Evolutionary conservation across 2,329 filamentous ascomycete species (phyloP).

Genomic region (Clarireedia paspali): DNA sequence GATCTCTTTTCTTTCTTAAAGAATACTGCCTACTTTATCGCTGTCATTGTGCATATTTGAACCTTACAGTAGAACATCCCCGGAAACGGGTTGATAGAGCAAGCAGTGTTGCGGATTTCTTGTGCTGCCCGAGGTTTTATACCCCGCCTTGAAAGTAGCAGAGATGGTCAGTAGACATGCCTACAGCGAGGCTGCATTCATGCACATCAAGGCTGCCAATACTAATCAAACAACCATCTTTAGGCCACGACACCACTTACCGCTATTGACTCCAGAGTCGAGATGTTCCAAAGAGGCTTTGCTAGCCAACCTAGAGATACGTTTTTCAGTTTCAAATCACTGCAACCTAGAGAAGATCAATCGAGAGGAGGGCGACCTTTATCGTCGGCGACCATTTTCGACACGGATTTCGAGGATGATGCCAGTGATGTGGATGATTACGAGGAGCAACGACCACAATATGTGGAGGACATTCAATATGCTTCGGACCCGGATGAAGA

Average conservation of each 20-base stretch:
- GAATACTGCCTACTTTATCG: constrained; percentile 10
- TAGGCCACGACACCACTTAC: constrained; percentile 24
- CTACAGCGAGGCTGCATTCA: neutral
- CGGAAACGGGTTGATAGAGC: constrained; percentile 5
- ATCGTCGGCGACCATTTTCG: constrained; percentile 68
- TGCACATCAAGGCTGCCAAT: constrained; percentile 1
- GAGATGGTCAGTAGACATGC: constrained; percentile 5
- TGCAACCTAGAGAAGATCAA: constrained; percentile 40
- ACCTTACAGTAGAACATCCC: constrained; percentile 1
- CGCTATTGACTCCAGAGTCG: constrained; percentile 26
- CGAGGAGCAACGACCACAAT: constrained; percentile 1
- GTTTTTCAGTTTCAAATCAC: constrained; percentile 52
- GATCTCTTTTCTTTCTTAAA: neutral
- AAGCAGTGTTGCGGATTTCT: constrained; percentile 8
- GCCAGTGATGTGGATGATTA: constrained; percentile 39
- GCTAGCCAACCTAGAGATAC: constrained; percentile 40
- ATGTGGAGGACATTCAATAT: constrained; percentile 6
- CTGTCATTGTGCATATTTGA: constrained; percentile 12
- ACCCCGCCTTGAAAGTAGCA: neutral
- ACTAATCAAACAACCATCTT: constrained; percentile 13
- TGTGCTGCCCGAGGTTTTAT: constrained; percentile 2
- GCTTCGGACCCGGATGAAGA: constrained; percentile 26
- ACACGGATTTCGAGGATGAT: constrained; percentile 65
- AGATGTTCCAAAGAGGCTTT: constrained; percentile 38
- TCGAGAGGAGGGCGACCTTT: constrained; percentile 35